Conservation (phyloP, 805 yeast species). For the Debaryomyces tyrocola region DNA sequence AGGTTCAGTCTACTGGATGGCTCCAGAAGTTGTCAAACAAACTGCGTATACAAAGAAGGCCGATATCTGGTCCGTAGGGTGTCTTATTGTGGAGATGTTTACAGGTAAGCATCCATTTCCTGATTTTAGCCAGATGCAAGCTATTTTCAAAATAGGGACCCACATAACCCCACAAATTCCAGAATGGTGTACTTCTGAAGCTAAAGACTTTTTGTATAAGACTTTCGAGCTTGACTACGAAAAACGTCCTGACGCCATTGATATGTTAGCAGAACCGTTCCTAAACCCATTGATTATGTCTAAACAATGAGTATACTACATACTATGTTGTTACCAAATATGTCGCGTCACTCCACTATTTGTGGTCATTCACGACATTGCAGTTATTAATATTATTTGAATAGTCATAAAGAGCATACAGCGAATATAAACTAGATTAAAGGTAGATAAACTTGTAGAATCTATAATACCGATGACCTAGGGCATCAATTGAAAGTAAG, state of each 20-base stretch:
- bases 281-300: conserved; percentile 49
- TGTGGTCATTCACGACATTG: conserved; percentile 7
- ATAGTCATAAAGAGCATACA: neutral
- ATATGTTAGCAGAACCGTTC: conserved; percentile 66
- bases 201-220: conserved; percentile 60
- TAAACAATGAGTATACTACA: conserved; percentile 15
- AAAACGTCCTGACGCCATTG: conserved; percentile 72
- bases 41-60: conserved; percentile 88
- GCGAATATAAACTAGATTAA: no score
- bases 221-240: conserved; percentile 77
- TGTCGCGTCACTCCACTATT: conserved; percentile 4
- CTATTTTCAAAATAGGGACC: conserved; percentile 90
- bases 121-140: conserved; percentile 93
- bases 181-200: conserved; percentile 64
- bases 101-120: conserved; percentile 98
- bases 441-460: neutral
- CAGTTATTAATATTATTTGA: neutral
- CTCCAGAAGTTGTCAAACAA: conserved; percentile 97
- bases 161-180: conserved; percentile 82
- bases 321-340: neutral
- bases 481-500: neutral
- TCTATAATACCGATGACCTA: neutral
- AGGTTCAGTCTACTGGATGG: conserved; percentile 98
- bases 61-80: conserved; percentile 97
- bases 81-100: conserved; percentile 90